Base-by-base conservation (phyloP, 805 yeast genomes). In the Schwanniomyces occidentalis region DNA sequence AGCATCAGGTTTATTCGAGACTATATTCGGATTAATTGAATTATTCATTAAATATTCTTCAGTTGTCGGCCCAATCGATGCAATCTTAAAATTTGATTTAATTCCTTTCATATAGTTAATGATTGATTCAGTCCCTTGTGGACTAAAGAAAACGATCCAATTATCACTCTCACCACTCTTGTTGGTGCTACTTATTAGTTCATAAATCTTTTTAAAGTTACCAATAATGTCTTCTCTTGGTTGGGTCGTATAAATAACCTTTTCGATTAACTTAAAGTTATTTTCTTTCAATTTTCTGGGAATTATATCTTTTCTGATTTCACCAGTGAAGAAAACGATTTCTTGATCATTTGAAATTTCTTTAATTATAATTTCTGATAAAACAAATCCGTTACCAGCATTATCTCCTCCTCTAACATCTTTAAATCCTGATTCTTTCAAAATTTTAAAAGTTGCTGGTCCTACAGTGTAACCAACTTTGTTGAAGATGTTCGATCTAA, bases 41-140 rank as follows among this genome's bases (percentile, higher is more conserved):
- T 75, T 67, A 1, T 65, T 56, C 4, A 56, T 24, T 27, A 90
- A 59, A 49, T 75, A 88, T 24, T 65, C 69, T 36, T 83, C 78
- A 0, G 98, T 91, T 0, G 97, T 91, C 2, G 97, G 97, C 0
- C 98, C 98, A 38, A 91, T 91, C 3, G 90, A 80, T 0, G 95
- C 96, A 10, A 88, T 62, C 30, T 68, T 71, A 27, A 67, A 56
- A 1, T 45, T 37, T 3, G 38, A 25, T 25, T 51, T 21, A 20
- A 37, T 16, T n/a, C 32, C 26, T 27, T 31, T 31, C 19, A 65
- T 33, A 41, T 70, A 69, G 7, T 71, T 58, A 4, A 85, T 75
- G 8, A 89, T 80, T 1, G 58, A 66, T 18, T 73, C 75, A 0
- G 95, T 82, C 0, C 96, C 96, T 48, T 93, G 95, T 0, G 96